These are phyloP conservation scores for Neurospora sp. DNA, from an alignment of 495 filamentous ascomycete species.

Conservation along the genomic window DNA sequence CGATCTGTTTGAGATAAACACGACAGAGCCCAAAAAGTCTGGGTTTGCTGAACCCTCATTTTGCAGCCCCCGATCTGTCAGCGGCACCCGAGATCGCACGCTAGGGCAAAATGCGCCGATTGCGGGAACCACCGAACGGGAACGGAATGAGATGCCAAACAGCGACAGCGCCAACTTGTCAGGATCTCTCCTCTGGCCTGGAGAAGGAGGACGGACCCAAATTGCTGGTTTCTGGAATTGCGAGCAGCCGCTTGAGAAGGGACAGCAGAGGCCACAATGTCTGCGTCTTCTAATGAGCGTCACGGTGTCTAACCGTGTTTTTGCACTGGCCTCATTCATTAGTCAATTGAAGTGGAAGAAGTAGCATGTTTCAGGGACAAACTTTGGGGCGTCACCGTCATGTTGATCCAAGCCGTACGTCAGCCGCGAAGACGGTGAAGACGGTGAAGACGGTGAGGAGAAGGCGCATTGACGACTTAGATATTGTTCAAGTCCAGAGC, in stretches of 20 bases:
- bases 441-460: not conserved
- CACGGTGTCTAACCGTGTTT: not conserved
- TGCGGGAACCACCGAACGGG: not conserved
- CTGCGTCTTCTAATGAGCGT: not conserved
- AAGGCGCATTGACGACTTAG: not conserved
- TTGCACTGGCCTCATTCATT: not conserved
- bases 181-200: not conserved
- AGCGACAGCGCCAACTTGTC: not conserved
- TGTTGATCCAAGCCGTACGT: not conserved
- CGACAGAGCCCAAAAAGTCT: not conserved
- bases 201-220: not conserved
- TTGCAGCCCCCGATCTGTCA: not conserved
- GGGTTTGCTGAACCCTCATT: not conserved
- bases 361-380: not conserved
- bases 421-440: not conserved
- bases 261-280: not conserved
- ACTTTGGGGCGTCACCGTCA: not conserved
- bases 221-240: not conserved
- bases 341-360: not conserved
- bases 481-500: not conserved
- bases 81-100: not conserved
- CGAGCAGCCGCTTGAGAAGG: not conserved
- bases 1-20: not conserved
- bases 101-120: not conserved
- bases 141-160: not conserved